These are phyloP conservation scores for Inosperma sp. DNA, from an alignment of 768 basidiomycete species.

Conservation along the genomic window DNA sequence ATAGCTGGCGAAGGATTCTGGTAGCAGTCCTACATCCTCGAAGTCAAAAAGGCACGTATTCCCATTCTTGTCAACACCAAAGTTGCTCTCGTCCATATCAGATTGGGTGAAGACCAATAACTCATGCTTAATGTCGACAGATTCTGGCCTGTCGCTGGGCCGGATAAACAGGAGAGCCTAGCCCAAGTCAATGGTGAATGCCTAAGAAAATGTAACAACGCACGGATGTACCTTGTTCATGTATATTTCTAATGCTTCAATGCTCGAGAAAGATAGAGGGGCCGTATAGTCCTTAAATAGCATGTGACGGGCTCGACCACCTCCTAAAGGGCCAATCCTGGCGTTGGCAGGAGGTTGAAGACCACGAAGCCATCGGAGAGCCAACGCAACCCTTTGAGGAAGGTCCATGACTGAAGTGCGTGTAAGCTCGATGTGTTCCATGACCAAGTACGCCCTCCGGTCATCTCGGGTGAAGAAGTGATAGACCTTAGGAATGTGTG, in stretches of 20 bases:
- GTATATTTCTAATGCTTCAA: conserved; percentile 17
- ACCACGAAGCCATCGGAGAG: not conserved
- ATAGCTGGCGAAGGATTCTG: conserved; percentile 7
- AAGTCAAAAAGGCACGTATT: conserved; percentile 3
- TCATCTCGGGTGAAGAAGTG: not conserved
- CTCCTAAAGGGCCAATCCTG: conserved; percentile 15
- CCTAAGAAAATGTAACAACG: not conserved
- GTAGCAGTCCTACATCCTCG: not conserved
- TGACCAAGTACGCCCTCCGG: not conserved
- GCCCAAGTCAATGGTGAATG: not conserved
- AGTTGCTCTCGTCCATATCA: conserved; percentile 7
- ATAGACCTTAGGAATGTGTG: not conserved
- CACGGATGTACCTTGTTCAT: conserved; percentile 15
- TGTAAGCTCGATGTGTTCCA: not conserved
- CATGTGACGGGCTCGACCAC: conserved; percentile 16
- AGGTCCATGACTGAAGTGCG: not conserved
- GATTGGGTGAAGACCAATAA: conserved; percentile 2
- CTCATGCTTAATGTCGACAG: not conserved
- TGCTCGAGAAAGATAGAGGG: conserved; percentile 19
- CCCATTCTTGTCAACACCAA: not conserved
- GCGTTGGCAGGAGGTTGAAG: not conserved
- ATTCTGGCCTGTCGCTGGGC: not conserved
- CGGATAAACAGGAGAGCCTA: not conserved
- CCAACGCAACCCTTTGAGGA: not conserved
- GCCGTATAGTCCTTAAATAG: conserved; percentile 20